Evolutionary conservation across 768 basidiomycete species (phyloP), one percentile per base, ranked within the genome.

Genomic region (Psilocybe sp.): DNA sequence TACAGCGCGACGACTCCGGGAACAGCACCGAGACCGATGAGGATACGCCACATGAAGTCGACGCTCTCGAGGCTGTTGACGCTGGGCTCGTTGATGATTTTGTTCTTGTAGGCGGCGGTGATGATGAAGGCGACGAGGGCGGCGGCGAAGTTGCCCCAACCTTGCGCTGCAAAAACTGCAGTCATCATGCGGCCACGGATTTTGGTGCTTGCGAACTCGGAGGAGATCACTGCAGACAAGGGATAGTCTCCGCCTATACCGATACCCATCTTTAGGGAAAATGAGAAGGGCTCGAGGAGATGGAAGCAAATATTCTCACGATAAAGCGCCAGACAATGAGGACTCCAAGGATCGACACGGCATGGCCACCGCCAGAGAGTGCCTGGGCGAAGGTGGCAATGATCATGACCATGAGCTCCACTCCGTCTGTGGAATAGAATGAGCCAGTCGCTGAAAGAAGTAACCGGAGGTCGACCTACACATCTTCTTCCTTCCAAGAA

Each of bases 181-280:
- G 87, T 85, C 90, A 96, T 93, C 67, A 96, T 82, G 18, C 92
- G 77, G 40, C 92, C 92, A 56, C 92, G 82, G 41, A 75, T 81
- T 38, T 78, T 78, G 14, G 84, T 87, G 0, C 89, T 76, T 1
- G 92, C 86, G 57, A 94, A 96, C 62, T 96, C 92, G 31, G 89
- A 92, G 3, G 92, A 84, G 60, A 95, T 94, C 60, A 92, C 85
- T 14, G 92, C 87, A 45, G 79, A 82, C 0, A 94, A 65, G 5
- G 92, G 92, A 63, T 95, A 94, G 59, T 95, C 92, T 14, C 92
- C 92, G 4, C 92, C 92, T 14, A 94, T 89, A 5, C 92, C 92
- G 2, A 92, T 65, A 0, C 89, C 89, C 79, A 82, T 82, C 84
- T 44, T 13, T 80, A 39, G 2, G 0, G 31, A 19, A 34, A 58